phyloP scores from a whole-genome alignment of 139 green algal species.

The Chlorella sp. region DNA sequence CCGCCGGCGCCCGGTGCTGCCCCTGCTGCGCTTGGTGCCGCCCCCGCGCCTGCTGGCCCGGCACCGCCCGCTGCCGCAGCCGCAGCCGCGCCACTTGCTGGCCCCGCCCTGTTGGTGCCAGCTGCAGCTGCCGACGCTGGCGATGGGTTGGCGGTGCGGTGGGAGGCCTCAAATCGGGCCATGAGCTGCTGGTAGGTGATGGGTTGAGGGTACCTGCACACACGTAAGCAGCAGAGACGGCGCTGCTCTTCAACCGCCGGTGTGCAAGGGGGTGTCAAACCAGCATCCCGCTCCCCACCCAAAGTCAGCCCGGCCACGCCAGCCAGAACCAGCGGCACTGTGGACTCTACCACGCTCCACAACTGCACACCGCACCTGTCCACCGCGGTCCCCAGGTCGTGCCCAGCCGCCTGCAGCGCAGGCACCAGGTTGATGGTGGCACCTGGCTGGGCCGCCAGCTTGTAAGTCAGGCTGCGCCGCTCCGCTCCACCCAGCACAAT shows the following conservation, averaged over 20 bases:
- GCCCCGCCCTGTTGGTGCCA: no score
- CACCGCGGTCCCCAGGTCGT: neutral
- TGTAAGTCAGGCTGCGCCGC: neutral
- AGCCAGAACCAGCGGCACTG: neutral
- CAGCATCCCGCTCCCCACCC: neutral
- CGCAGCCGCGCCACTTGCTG: no score
- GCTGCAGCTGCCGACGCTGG: no score
- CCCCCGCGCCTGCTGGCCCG: neutral
- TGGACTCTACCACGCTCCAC: no score
- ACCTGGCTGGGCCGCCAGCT: neutral
- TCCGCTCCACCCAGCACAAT: neutral
- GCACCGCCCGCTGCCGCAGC: no score
- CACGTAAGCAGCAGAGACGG: neutral
- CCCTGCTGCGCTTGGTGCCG: neutral
- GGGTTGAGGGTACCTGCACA: neutral
- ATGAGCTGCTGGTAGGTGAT: neutral
- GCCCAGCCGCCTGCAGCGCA: neutral
- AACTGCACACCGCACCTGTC: neutral
- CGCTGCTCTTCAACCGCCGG: no score
- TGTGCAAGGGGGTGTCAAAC: neutral
- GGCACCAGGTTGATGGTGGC: neutral
- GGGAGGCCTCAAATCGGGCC: neutral
- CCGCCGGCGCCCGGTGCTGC: neutral
- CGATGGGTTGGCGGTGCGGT: neutral
- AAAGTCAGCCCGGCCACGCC: neutral